Percentiles rank a stretch among this genome's conserved stretches.
Evolutionary conservation across 257 asterid species (phyloP).

Genomic region (Scutellaria galericulata): DNA sequence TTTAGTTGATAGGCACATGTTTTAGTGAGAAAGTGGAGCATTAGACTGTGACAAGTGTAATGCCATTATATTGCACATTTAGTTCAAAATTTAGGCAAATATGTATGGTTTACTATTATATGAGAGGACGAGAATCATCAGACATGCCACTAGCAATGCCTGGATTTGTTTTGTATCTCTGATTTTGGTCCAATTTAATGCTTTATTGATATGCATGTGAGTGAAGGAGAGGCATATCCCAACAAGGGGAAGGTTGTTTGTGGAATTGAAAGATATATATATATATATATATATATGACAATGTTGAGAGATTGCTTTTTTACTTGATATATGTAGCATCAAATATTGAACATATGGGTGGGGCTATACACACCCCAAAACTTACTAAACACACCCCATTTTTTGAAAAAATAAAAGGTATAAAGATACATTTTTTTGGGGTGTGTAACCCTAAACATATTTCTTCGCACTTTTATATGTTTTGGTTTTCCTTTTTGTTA

Average conservation of each 20-base stretch:
- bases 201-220: conserved; percentile 17
- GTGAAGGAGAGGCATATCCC: neutral
- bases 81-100: neutral
- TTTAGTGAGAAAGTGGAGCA: conserved; percentile 12
- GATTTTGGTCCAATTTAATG: neutral
- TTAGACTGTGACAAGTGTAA: neutral
- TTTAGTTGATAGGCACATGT: neutral
- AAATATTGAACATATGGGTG: neutral
- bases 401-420: no score
- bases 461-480: neutral
- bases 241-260: neutral
- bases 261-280: neutral
- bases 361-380: no score
- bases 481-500: neutral
- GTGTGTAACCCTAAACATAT: neutral
- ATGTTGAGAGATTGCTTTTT: conserved; percentile 1
- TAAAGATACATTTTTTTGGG: no score
- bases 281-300: neutral
- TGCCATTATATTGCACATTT: neutral
- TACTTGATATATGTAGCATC: conserved; percentile 24
- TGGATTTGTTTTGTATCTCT: neutral
- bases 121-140: neutral
- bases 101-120: no score
- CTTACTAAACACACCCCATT: no score
- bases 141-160: neutral